Base-by-base conservation (phyloP, 768 basidiomycete genomes). In the Podaxis sp. region DNA sequence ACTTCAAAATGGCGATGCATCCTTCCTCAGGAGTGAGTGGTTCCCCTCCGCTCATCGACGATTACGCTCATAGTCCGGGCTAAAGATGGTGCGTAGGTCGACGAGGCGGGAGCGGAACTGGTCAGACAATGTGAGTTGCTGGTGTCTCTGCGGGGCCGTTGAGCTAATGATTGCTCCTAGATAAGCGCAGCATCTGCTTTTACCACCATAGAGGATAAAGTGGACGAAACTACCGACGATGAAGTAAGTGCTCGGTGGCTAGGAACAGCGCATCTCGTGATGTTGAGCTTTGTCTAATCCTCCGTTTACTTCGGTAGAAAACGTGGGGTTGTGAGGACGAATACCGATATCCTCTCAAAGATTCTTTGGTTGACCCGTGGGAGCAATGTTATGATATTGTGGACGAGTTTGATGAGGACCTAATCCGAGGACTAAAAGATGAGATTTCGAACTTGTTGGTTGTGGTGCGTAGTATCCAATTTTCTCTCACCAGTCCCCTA, bases 371-470 rank as follows among this genome's bases (percentile, higher is more conserved):
- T 2, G 58, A 61, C 22, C 60, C 40, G 24, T 61, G 60, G 60
- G 60, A 61, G 24, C 52, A 55, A 22, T 55, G 60, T 17, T 54
- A 33, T 27, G 52, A 29, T 27, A 33, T 55, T 13, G 41, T 55
- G 11, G 43, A 55, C 15, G 46, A 54, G 19, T 54, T 43, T 38
- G 60, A 61, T 5, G 60, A 55, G 4, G 60, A 61, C n/a, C 13
- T 61, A 15, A 36, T 43, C n/a, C n/a, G 27, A 37, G 37, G 29
- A 9, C 24, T 61, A 11, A 61, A 61, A 24, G 60, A 61, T 12
- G 60, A 61, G 25, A 54, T 61, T 9, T 29, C 40, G n/a, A 54
- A 61, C 38, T 25, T 61, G 41, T 29, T 61, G n/a, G 54, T 61
- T 33, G 52, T 61, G 53, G 60, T 61, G 52, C 12, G 52, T 25